Base-by-base conservation (phyloP, 805 yeast genomes). In the Saccharomyces kudriavzevii region DNA sequence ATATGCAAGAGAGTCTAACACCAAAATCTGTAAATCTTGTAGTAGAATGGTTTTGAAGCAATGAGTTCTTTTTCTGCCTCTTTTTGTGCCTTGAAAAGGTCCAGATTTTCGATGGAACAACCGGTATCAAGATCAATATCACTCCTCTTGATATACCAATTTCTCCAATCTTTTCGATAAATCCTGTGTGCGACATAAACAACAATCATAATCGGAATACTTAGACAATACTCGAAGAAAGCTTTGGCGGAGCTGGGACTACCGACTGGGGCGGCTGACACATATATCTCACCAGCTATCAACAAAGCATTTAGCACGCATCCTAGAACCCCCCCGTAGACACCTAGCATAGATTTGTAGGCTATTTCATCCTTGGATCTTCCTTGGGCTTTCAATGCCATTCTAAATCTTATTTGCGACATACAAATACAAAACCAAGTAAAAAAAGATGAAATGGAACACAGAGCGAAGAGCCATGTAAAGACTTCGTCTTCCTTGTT, bases 401-500 rank as follows among this genome's bases (percentile, higher is more conserved):
- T 59, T 63, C 87, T 82, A 72, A 84, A 85, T 61, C 89, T 75
- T 52, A 87, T 70, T 64, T 84, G 89, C 50, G 83, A 79, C 49
- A 78, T 71, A 64, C 86, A 82, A 59, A 85, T 82, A 13, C 88
- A 78, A 47, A 83, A 85, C 94, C 94, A 87, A 28, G 88, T 83
- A 70, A 85, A 81, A 57, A 86, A 75, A 6, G 90, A 81, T 1
- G 89, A 81, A 58, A 87, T 74, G 58, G 90, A 90, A 47, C 89
- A 82, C 40, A 87, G 68, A 13, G 90, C 85, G 63, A 84, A 74
- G 68, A 86, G 69, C 92, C 92, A 86, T 60, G 74, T 74, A 72
- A 87, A 87, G 40, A 84, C 84, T 6, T 70, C 76, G 51, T 75
- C 76, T 60, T 82, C 75, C 55, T 77, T 71, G 11, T 74, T 69